Conservation (phyloP, 1,139 yeast species). For the Saccharomyces pastorianus region DNA sequence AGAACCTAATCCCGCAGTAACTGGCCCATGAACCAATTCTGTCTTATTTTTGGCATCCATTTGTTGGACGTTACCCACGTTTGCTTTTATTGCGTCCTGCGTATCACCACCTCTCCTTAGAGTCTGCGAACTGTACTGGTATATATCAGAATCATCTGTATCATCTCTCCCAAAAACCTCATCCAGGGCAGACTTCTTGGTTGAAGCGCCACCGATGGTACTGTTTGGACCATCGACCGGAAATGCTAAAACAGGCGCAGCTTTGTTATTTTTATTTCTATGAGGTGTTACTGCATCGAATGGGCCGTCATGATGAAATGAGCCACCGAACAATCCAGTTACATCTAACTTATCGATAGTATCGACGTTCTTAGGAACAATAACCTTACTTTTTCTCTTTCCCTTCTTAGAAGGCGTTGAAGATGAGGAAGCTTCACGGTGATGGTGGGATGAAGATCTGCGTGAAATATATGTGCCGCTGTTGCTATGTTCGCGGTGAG, state of each 20-base stretch:
- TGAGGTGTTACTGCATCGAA: conserved; percentile 98
- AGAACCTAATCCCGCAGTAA: conserved; percentile 83
- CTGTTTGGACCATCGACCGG: conserved; percentile 93
- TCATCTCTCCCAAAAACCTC: conserved; percentile 28
- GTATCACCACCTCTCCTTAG: conserved; percentile 37
- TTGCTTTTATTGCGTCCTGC: conserved; percentile 39
- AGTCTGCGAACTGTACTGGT: conserved; percentile 77
- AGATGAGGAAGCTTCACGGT: conserved; percentile 8
- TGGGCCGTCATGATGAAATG: conserved; percentile 98
- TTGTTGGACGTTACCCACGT: conserved; percentile 44
- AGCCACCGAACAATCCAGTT: conserved; percentile 89
- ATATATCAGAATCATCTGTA: conserved; percentile 14
- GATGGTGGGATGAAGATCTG: conserved; percentile 2
- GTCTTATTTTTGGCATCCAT: conserved; percentile 67
- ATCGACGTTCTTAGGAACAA: conserved; percentile 46
- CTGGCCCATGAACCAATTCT: conserved; percentile 71
- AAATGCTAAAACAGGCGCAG: conserved; percentile 91
- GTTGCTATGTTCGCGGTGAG: conserved; percentile 1
- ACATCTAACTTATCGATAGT: conserved; percentile 93
- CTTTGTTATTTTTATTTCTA: conserved; percentile 71
- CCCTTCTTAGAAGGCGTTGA: conserved; percentile 28
- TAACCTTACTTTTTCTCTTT: conserved; percentile 44
- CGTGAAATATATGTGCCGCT: neutral
- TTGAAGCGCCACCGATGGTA: conserved; percentile 57
- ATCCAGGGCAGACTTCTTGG: conserved; percentile 28